Base-by-base conservation (phyloP, 1,284 basidiomycete species). In the Rugosomyces carneus region DNA sequence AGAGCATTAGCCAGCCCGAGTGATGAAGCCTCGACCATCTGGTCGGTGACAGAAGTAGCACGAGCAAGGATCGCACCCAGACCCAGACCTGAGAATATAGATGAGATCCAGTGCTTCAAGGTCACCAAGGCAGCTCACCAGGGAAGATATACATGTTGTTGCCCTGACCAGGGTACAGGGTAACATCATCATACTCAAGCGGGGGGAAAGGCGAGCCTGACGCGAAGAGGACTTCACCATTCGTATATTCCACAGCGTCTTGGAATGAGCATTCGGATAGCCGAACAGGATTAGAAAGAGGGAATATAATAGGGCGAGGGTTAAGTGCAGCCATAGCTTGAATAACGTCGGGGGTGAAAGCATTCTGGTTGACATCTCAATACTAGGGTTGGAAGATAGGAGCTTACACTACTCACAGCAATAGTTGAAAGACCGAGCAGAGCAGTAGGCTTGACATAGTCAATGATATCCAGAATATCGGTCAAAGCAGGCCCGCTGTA, bases 361-460 rank as follows among this genome's bases (percentile, higher is more conserved):
- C 88, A 39, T 84, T 83, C 70, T 79, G 48, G 53, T 50, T 32
- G 37, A 31, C 37, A 47, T 42, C 41, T 26, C 4, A n/a, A 38
- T 15, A 45, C n/a, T 15, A 13, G 18, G 7, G 21, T 23, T 31
- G 2, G 5, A 13, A 26, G 21, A 2, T 23, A 27, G 31, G 2
- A 20, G 23, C n/a, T 15, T 7, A 37, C 6, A 35, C 23, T 31
- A 53, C 52, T 50, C 57, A 78, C 80, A 54, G 79, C 80, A 53
- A 89, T 84, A 19, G 93, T 96, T 16, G 89, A 93, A 26, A 97
- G 81, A 44, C 94, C 93, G 51, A 97, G 75, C 24, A 98, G 75
- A 10, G 89, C 92, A 15, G 94, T 97, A 8, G 94, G 94, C 65
- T 89, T 80, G 52, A 96, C 89, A 62, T 87, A 83, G 46, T 84